A percentile compares a stretch with the other conserved stretches of the same genome.
phyloP scores from a whole-genome alignment of 495 filamentous ascomycete species.

The Lasiosphaeria miniovina region DNA sequence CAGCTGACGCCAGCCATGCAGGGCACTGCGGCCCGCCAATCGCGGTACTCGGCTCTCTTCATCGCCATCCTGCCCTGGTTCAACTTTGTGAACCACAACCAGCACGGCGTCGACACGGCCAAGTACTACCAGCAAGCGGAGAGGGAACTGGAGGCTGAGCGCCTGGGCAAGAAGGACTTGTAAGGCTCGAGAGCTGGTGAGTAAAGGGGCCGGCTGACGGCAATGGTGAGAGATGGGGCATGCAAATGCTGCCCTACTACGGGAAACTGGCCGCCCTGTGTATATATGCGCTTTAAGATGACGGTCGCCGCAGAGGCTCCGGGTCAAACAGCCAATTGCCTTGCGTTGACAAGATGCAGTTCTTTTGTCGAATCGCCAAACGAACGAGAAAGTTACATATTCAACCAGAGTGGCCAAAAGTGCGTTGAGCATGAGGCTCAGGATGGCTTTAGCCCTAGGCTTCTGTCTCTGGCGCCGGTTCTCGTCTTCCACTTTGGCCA shows the following conservation, averaged over 20 bases:
- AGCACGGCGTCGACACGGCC: constrained; percentile 95
- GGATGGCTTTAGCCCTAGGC: no score
- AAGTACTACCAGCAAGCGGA: constrained; percentile 99
- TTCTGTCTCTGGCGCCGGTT: no score
- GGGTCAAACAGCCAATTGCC: no score
- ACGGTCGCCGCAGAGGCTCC: no score
- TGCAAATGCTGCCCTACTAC: not conserved
- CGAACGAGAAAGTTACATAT: no score
- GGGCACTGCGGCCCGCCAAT: constrained; percentile 89
- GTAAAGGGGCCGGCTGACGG: not conserved
- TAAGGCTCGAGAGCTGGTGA: not conserved
- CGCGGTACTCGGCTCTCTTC: constrained; percentile 81
- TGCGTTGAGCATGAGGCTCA: no score
- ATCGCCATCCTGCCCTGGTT: constrained; percentile 87
- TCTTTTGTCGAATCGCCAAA: no score
- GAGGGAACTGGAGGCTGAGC: constrained; percentile 82
- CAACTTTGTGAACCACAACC: constrained; percentile 95
- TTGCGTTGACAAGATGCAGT: no score
- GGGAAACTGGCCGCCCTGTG: not conserved
- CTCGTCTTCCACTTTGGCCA: no score
- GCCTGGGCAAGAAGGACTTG: constrained; percentile 27
- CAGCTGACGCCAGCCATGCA: constrained; percentile 80
- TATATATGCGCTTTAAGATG: no score
- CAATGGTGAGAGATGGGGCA: not conserved
- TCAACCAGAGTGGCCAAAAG: no score